Percentiles rank a stretch among this genome's conserved stretches.
Evolutionary conservation across 805 yeast species (phyloP).

Genomic region (Saturnispora halmiae): DNA sequence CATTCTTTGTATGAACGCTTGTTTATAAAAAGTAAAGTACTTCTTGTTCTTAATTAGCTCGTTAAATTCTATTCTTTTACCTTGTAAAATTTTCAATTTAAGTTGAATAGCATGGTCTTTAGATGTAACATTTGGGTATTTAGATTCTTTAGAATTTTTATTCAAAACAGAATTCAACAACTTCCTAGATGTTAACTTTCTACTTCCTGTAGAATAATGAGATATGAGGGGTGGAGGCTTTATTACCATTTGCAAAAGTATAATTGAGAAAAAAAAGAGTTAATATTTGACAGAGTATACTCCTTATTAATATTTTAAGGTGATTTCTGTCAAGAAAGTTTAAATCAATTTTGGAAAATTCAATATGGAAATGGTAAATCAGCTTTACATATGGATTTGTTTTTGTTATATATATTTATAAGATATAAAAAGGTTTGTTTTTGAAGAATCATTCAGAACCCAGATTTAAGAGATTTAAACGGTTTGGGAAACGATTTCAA

Average conservation of each 20-base stretch:
- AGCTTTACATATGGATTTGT: not conserved
- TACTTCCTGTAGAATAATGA: too few relatives aligned
- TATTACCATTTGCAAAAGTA: too few relatives aligned
- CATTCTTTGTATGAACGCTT: not conserved
- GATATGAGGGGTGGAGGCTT: too few relatives aligned
- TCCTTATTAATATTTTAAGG: too few relatives aligned
- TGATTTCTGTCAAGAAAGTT: too few relatives aligned
- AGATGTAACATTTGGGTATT: too few relatives aligned
- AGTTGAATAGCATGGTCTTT: not conserved
- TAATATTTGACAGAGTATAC: too few relatives aligned
- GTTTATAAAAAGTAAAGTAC: not conserved
- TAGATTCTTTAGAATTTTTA: too few relatives aligned
- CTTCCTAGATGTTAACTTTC: too few relatives aligned
- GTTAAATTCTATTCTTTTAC: not conserved
- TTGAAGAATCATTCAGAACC: constrained; percentile 1
- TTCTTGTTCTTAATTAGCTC: not conserved
- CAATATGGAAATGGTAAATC: not conserved
- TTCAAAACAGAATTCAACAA: not conserved
- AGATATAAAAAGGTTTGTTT: constrained; percentile 1
- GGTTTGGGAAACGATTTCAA: constrained; percentile 72
- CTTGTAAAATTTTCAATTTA: too few relatives aligned
- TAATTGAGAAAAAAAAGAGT: too few relatives aligned
- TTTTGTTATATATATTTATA: not conserved
- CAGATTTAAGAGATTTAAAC: constrained; percentile 27
- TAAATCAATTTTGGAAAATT: not conserved